Percentiles rank a stretch among this genome's conserved stretches.
Conservation (phyloP, 805 yeast genomes). For the Metschnikowia kunwiensis region DNA sequence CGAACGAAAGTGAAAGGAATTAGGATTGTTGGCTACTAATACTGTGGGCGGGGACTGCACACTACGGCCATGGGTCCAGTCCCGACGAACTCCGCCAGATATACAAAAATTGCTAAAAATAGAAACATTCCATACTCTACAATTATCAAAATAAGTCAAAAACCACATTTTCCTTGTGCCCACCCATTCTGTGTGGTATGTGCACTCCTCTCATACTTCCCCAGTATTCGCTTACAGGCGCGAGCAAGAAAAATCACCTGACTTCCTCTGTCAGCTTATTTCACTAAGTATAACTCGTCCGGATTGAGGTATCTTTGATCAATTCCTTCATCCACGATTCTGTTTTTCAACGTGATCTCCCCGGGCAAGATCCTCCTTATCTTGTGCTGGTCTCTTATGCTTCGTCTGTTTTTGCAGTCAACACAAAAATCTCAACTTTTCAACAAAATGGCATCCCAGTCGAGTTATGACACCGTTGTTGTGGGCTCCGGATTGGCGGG, state of each 20-base stretch:
- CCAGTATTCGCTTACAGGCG: constrained; percentile 2
- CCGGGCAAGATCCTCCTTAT: constrained; percentile 5
- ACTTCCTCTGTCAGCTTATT: background rate
- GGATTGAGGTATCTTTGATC: too few relatives aligned
- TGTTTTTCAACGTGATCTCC: background rate
- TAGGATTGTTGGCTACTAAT: too few relatives aligned
- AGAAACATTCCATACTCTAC: too few relatives aligned
- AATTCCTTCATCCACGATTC: background rate
- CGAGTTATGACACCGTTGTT: constrained; percentile 27
- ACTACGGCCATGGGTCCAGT: too few relatives aligned
- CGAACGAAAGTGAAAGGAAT: too few relatives aligned
- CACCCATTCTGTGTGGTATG: too few relatives aligned
- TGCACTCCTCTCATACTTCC: too few relatives aligned
- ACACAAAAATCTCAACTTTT: background rate
- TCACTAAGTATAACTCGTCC: background rate
- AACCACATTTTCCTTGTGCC: too few relatives aligned
- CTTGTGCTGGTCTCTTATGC: constrained; percentile 8
- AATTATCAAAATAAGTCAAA: too few relatives aligned
- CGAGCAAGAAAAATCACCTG: constrained; percentile 4
- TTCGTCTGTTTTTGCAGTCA: constrained; percentile 4
- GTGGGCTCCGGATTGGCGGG: constrained; percentile 61
- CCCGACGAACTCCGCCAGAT: too few relatives aligned
- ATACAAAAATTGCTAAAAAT: too few relatives aligned
- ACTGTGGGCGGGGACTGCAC: too few relatives aligned
- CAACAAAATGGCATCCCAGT: constrained; percentile 2